A percentile compares a stretch with the other conserved stretches of the same genome.
Conservation (phyloP, 2,329 filamentous ascomycete genomes). For the Gaeumannomyces sp. region DNA sequence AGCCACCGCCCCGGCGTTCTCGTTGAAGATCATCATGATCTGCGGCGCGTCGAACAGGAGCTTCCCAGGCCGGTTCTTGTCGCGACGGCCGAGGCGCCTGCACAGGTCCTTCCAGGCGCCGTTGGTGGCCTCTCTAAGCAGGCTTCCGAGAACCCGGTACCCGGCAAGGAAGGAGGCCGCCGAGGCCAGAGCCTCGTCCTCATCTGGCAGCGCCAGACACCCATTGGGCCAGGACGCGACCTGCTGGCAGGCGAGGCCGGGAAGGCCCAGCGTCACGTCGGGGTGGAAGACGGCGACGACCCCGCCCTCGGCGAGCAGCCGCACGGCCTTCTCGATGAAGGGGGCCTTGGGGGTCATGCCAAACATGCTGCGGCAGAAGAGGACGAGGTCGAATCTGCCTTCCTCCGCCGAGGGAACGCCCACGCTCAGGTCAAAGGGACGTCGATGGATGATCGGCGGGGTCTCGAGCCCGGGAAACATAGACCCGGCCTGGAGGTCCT, state of each 20-base stretch:
- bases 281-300: conserved; percentile 51
- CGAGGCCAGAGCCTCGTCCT: conserved; percentile 31
- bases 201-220: conserved; percentile 33
- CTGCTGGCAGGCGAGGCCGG: conserved; percentile 40
- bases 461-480: conserved; percentile 35
- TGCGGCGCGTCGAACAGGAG: conserved; percentile 44
- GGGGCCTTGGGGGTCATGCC: conserved; percentile 44
- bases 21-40: conserved; percentile 44
- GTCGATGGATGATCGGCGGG: conserved; percentile 30
- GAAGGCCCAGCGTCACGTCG: conserved; percentile 32
- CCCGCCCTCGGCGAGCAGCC: conserved; percentile 38
- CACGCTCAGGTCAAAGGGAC: conserved; percentile 29
- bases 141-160: neutral
- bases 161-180: too few species aligned
- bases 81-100: conserved; percentile 36
- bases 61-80: conserved; percentile 27
- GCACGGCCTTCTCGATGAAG: conserved; percentile 39
- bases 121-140: neutral
- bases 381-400: conserved; percentile 46
- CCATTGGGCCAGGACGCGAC: conserved; percentile 41
- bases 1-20: conserved; percentile 34
- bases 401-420: conserved; percentile 8
- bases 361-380: conserved; percentile 62
- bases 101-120: conserved; percentile 45
- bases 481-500: conserved; percentile 31